phyloP scores from a whole-genome alignment of 2,329 filamentous ascomycete species.

The Talaromyces sp. region DNA sequence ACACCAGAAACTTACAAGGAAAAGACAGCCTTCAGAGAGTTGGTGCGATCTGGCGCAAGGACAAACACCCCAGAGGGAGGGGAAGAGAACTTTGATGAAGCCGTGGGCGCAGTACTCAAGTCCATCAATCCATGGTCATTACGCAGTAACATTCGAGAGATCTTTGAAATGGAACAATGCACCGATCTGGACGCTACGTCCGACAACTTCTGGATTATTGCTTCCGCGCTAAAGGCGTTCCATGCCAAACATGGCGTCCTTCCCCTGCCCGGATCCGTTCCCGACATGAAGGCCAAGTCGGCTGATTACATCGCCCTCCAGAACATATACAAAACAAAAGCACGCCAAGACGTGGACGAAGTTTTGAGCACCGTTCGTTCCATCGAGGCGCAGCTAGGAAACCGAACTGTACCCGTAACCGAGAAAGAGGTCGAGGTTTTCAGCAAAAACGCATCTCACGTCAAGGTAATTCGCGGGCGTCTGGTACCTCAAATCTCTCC shows the following conservation, averaged over 20 bases:
- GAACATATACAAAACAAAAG: slow-evolving; percentile 87
- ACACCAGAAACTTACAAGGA: slow-evolving; percentile 74
- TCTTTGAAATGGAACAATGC: slow-evolving; percentile 68
- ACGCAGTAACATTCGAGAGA: slow-evolving; percentile 65
- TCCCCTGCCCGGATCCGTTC: slow-evolving; percentile 79
- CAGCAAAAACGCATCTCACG: slow-evolving; percentile 91
- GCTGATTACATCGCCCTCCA: slow-evolving; percentile 85
- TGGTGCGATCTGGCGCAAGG: slow-evolving; percentile 64
- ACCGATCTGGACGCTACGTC: slow-evolving; percentile 42
- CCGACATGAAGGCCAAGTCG: slow-evolving; percentile 97
- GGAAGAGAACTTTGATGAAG: slow-evolving; percentile 97
- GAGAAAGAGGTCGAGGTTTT: slow-evolving; percentile 79
- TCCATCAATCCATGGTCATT: slow-evolving; percentile 68
- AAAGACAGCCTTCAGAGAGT: slow-evolving; percentile 74
- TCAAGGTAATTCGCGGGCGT: slow-evolving; percentile 74
- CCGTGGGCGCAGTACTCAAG: slow-evolving; percentile 79
- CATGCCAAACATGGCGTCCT: slow-evolving; percentile 67
- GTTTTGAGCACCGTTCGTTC: slow-evolving; percentile 63
- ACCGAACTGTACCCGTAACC: slow-evolving; percentile 49
- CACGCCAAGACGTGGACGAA: slow-evolving; percentile 70
- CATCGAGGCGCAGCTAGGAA: slow-evolving; percentile 48
- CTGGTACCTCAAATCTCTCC: slow-evolving; percentile 48
- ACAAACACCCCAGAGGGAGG: slow-evolving; percentile 74
- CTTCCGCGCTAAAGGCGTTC: slow-evolving; percentile 72
- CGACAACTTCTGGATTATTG: slow-evolving; percentile 83